Evolutionary conservation across 2,329 filamentous ascomycete species (phyloP).

Genomic region (Aspergillus felis): DNA sequence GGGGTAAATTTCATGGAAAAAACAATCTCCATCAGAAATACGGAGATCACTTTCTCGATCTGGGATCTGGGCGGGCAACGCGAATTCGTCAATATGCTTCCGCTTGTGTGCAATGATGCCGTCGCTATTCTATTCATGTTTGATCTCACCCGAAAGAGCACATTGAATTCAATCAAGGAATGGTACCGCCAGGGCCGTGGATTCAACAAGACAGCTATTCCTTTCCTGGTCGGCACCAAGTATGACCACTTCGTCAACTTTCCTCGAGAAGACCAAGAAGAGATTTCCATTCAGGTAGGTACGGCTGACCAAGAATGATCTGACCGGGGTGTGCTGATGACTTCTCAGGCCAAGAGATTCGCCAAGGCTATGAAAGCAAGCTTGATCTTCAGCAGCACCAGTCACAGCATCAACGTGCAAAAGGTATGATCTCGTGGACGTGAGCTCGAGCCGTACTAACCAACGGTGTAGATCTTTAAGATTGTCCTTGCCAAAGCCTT

Average conservation of each 20-base stretch:
- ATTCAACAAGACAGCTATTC: conserved; percentile 99
- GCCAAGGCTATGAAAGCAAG: conserved; percentile 98
- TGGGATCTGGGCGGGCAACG: conserved; percentile 98
- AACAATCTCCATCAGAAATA: conserved; percentile 98
- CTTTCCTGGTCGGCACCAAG: conserved; percentile 94
- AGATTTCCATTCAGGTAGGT: conserved; percentile 88
- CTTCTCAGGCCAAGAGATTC: conserved; percentile 75
- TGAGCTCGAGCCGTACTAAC: conserved; percentile 21
- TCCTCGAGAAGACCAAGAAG: conserved; percentile 92
- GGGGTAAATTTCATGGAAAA: conserved; percentile 99
- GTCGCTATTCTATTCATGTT: conserved; percentile 99
- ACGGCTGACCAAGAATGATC: neutral
- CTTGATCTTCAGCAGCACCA: conserved; percentile 97
- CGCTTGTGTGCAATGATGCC: conserved; percentile 97
- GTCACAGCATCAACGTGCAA: conserved; percentile 98
- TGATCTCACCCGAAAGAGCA: conserved; percentile 95
- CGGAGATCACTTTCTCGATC: conserved; percentile 98
- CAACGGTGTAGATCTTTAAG: conserved; percentile 79
- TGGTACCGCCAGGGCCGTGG: conserved; percentile 97
- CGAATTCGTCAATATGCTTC: conserved; percentile 99
- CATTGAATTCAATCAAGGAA: conserved; percentile 98
- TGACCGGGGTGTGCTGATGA: conserved; percentile 17
- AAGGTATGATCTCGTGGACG: conserved; percentile 60
- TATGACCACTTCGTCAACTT: conserved; percentile 99
- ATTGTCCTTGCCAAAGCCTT: conserved; percentile 98